Evolutionary conservation across 225 moss, liverwort and hornwort genomes (phyloP), one percentile per base, ranked within the genome.

Genomic region (Takakia lepidozioides): DNA sequence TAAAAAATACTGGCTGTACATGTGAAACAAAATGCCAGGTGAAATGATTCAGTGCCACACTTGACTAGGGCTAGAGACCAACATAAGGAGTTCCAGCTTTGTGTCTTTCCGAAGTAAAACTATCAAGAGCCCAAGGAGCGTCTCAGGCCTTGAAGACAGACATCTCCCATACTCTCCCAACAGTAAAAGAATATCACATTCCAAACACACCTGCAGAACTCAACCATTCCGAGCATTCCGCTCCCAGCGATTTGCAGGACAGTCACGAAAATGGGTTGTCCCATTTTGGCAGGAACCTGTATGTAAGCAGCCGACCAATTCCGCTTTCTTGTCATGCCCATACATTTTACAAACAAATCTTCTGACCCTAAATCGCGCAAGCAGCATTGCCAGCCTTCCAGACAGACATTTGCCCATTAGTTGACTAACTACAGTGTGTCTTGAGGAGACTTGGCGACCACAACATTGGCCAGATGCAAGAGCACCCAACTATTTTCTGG

Each of bases 181-280:
- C 65, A 75, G 70, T 68, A 81, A 80, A 63, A 63, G 72, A 75
- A 81, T 66, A 74, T 61, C 74, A 83, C 67, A 83, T 70, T n/a
- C 85, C 69, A 66, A 72, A 89, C 90, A 90, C 90, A 91, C 90
- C 86, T 91, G 90, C 83, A 81, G 83, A 86, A 84, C 57, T 86
- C 80, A 86, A 91, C 72, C 81, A 91, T 70, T 80, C n/a, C 90
- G 75, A 91, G 81, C 72, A 77, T 83, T 91, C 81, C 83, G 83
- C 81, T 91, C 86, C 90, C 72, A 78, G 75, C 78, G 75, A 78
- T 86, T 73, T 86, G 86, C 83, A 78, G n/a, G n/a, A n/a, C n/a
- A n/a, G n/a, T n/a, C n/a, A n/a, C n/a, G n/a, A n/a, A n/a, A n/a
- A n/a, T n/a, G n/a, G n/a, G n/a, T n/a, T n/a, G n/a, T n/a, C n/a